These are phyloP conservation scores for Hanseniaspora clermontiae DNA, from an alignment of 805 yeast genomes.

Conservation along the genomic window DNA sequence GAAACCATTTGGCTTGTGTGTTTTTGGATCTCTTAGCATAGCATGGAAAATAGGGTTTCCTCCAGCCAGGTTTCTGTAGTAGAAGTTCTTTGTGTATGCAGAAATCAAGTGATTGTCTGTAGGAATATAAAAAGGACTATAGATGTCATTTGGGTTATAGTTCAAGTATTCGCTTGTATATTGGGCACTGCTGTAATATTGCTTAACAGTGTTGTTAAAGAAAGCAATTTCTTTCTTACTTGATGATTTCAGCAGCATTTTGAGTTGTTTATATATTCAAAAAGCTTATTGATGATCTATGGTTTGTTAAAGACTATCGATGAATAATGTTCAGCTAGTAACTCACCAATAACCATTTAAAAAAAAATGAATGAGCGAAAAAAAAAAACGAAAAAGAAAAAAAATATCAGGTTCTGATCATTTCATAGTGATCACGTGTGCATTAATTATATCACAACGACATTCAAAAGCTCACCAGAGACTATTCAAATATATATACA, in stretches of 20 bases:
- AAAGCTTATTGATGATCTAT: too few relatives aligned
- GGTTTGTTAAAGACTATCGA: too few relatives aligned
- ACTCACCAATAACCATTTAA: too few relatives aligned
- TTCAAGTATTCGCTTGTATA: not conserved
- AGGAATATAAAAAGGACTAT: constrained; percentile 9
- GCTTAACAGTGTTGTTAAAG: not conserved
- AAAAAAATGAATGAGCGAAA: not conserved
- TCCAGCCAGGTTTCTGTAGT: not conserved
- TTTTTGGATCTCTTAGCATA: not conserved
- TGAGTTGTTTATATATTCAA: not conserved
- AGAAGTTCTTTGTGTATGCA: not conserved
- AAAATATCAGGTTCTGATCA: not conserved
- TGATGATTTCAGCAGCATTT: not conserved
- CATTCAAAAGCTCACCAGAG: too few relatives aligned
- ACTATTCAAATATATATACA: not conserved
- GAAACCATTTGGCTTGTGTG: not conserved
- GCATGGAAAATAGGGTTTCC: constrained; percentile 3
- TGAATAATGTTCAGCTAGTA: too few relatives aligned
- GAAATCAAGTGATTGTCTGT: not conserved
- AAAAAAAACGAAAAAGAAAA: not conserved
- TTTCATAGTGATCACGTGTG: not conserved
- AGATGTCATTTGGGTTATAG: constrained; percentile 1
- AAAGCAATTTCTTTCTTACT: not conserved
- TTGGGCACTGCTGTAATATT: not conserved
- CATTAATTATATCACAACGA: too few relatives aligned